phyloP scores from a whole-genome alignment of 495 filamentous ascomycete species.

The Penicillium coprophilum region DNA sequence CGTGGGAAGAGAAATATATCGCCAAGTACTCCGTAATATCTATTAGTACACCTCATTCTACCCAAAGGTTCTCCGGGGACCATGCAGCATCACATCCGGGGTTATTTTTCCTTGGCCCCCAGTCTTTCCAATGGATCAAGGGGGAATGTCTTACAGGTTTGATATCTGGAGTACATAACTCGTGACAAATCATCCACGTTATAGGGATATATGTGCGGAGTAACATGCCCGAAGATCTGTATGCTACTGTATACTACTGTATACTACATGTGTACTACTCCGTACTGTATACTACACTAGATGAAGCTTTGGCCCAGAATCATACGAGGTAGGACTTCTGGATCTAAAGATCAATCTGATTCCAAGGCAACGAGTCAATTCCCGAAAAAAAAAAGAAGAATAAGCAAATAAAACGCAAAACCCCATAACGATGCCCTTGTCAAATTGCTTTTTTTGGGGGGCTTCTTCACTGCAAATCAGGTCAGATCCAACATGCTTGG shows the following conservation, averaged over 20 bases:
- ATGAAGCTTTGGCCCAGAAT: not conserved
- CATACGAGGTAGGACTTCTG: not conserved
- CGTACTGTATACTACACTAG: not conserved
- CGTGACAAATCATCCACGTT: constrained; percentile 4
- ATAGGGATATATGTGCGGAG: not conserved
- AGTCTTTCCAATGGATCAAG: not conserved
- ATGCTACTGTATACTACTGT: too few relatives aligned
- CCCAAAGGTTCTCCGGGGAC: not conserved
- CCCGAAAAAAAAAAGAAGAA: not conserved
- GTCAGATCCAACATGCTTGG: constrained; percentile 32
- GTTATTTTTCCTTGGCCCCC: not conserved
- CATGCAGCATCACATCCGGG: not conserved
- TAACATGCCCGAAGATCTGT: not conserved
- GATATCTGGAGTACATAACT: not conserved
- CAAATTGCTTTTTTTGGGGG: constrained; percentile 19
- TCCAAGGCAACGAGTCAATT: constrained; percentile 6
- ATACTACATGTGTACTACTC: too few relatives aligned
- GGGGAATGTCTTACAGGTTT: constrained; percentile 8
- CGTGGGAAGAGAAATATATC: not conserved
- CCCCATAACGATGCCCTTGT: not conserved
- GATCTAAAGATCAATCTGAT: not conserved
- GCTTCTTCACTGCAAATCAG: constrained; percentile 36
- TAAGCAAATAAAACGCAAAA: constrained; percentile 2
- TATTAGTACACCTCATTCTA: constrained; percentile 1
- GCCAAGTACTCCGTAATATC: not conserved